Evolutionary conservation across 1,284 basidiomycete genomes (phyloP), one percentile per base, ranked within the genome.

Genomic region (Puccinia polysora): DNA sequence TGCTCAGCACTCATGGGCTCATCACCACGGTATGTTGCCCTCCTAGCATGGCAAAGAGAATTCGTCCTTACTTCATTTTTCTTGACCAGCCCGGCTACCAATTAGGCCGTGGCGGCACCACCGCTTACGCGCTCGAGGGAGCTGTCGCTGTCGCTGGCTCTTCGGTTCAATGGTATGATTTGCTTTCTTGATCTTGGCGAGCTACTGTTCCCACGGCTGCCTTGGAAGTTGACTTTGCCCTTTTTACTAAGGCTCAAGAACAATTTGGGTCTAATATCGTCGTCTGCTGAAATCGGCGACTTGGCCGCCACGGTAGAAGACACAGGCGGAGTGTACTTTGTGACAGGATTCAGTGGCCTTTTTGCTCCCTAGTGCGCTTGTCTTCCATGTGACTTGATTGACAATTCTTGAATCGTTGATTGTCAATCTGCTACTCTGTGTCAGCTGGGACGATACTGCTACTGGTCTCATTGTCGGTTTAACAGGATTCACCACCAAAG

Each of bases 251-350:
- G 68, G 91, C 83, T 98, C 10, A 88, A 95, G 32, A 96, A 98
- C 81, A 88, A 89, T 43, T 86, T 98, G 84, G 82, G 84, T 28
- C 81, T 98, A 75, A 95, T 98, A 78, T 81, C 86, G 52, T 85
- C 88, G 47, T 89, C 92, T 0, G 81, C 81, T 20, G 90, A 97
- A 74, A 89, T 97, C 77, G 96, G 97, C 78, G 84, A 84, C 18
- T 85, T 97, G 47, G 94, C 92, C 0, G 86, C 84, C 4, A 84
- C 87, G 53, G 91, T 89, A 52, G 81, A 86, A 18, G 86, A 89
- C 77, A 89, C 91, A 0, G 94, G 90, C 53, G 95, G 95, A n/a
- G 85, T 97, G 43, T 97, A 92, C 83, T 98, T 98, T 78, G 95
- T 98, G 47, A 95, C 95, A 0, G 94, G 91, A 8, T 96, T 97